Percentiles rank a stretch among this genome's conserved stretches.
Conservation (phyloP, 179 eudicot genomes). For the Gypsophila paniculata region DNA sequence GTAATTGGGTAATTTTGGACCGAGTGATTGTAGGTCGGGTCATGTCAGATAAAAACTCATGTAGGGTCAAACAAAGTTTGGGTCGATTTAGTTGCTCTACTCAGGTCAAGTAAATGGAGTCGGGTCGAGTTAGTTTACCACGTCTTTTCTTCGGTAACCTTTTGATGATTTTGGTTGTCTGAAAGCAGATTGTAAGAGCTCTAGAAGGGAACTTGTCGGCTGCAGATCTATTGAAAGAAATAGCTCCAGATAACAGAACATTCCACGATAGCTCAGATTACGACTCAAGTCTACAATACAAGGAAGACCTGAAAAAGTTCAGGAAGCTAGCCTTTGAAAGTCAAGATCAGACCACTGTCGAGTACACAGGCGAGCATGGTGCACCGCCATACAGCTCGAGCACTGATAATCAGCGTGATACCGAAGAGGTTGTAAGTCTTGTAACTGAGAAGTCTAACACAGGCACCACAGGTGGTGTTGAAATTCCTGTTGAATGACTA, state of each 20-base stretch:
- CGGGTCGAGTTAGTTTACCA: background rate
- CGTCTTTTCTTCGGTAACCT: background rate
- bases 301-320: conserved; percentile 37
- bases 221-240: conserved; percentile 41
- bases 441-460: conserved; percentile 25
- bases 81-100: background rate
- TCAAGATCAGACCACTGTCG: conserved; percentile 41
- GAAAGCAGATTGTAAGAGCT: conserved; percentile 42
- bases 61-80: background rate
- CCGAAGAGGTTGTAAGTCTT: conserved; percentile 29
- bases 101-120: background rate
- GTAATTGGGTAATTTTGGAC: too few relatives aligned
- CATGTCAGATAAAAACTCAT: background rate
- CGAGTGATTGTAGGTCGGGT: background rate
- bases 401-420: conserved; percentile 39
- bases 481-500: conserved; percentile 33
- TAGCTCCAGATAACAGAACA: conserved; percentile 30
- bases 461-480: conserved; percentile 23
- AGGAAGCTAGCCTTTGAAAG: conserved; percentile 43
- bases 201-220: conserved; percentile 42
- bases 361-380: conserved; percentile 42
- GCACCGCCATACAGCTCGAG: conserved; percentile 43
- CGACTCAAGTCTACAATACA: conserved; percentile 40
- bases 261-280: conserved; percentile 44
- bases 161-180: background rate